A percentile compares a stretch with the other conserved stretches of the same genome.
These are phyloP conservation scores for Aspergillus felis DNA, from an alignment of 2,329 filamentous ascomycete species.

Conservation along the genomic window DNA sequence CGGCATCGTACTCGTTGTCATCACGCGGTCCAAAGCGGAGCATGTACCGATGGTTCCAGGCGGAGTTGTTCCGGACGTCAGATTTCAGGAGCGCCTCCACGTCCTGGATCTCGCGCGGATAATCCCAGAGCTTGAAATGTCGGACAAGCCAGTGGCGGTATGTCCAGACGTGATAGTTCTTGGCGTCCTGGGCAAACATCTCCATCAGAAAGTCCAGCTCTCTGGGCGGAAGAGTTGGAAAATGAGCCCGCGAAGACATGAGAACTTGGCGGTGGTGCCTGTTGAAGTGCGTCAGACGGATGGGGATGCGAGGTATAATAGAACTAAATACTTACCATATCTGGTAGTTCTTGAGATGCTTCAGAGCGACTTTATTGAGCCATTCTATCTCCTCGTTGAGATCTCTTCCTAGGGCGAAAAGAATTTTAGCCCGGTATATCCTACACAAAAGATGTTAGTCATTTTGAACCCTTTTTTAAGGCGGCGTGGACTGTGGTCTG, in stretches of 20 bases:
- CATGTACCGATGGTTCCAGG: slow-evolving; percentile 96
- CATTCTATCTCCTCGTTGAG: slow-evolving; percentile 73
- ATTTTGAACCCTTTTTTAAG: too few species aligned
- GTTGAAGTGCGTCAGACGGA: slow-evolving; percentile 19
- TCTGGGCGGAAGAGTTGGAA: slow-evolving; percentile 55
- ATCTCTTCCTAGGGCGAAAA: slow-evolving; percentile 63
- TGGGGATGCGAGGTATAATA: neutral
- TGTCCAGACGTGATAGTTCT: slow-evolving; percentile 99
- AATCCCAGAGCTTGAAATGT: slow-evolving; percentile 57
- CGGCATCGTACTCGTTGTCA: slow-evolving; percentile 33
- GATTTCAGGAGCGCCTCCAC: slow-evolving; percentile 68
- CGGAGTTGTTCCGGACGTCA: slow-evolving; percentile 93
- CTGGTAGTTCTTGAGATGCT: slow-evolving; percentile 96
- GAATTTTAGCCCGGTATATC: slow-evolving; percentile 80
- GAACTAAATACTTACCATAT: slow-evolving; percentile 62
- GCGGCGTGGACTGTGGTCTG: neutral
- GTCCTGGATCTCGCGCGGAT: slow-evolving; percentile 59
- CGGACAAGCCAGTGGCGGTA: slow-evolving; percentile 80
- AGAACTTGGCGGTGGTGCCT: slow-evolving; percentile 57
- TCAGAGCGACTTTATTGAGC: slow-evolving; percentile 78
- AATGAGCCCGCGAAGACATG: slow-evolving; percentile 47
- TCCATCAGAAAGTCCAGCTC: slow-evolving; percentile 72
- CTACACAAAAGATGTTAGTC: slow-evolving; percentile 29
- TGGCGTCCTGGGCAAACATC: slow-evolving; percentile 82
- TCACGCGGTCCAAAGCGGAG: slow-evolving; percentile 69